Percentiles rank a stretch among this genome's conserved stretches.
These are phyloP conservation scores for Parasarocladium wereldwijsianum DNA, from an alignment of 2,329 filamentous ascomycete genomes.

Conservation along the genomic window DNA sequence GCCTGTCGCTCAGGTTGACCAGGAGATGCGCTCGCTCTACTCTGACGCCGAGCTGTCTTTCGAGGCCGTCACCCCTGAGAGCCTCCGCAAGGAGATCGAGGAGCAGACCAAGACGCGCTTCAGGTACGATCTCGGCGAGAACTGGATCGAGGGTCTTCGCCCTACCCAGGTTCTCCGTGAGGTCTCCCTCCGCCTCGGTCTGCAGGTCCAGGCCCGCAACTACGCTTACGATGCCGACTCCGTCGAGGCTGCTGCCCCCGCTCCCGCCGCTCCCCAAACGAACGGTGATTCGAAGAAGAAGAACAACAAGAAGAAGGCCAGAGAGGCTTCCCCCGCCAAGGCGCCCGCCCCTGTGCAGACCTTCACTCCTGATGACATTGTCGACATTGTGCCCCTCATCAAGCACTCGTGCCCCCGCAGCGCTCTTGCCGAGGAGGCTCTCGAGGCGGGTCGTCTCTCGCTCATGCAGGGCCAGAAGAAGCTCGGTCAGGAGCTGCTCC, in stretches of 20 bases:
- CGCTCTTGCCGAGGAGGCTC: conserved; percentile 80
- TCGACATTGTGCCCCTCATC: conserved; percentile 86
- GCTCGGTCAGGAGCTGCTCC: conserved; percentile 82
- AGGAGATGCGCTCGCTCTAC: conserved; percentile 60
- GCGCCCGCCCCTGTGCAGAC: conserved; percentile 20
- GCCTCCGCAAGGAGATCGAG: conserved; percentile 53
- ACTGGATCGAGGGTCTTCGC: conserved; percentile 55
- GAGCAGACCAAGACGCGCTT: conserved; percentile 60
- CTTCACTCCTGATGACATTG: conserved; percentile 71
- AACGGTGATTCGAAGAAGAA: conserved; percentile 36
- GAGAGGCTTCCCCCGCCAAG: conserved; percentile 36
- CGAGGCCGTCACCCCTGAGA: conserved; percentile 61
- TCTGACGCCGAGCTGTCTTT: conserved; percentile 71
- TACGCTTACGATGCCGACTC: conserved; percentile 22
- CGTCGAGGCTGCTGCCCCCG: conserved; percentile 21
- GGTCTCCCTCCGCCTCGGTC: conserved; percentile 72
- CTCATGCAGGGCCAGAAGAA: conserved; percentile 90
- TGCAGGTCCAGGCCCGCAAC: conserved; percentile 68
- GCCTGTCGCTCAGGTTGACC: conserved; percentile 65
- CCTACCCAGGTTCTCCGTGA: conserved; percentile 80
- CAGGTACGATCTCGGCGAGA: conserved; percentile 54
- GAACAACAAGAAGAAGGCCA: conserved; percentile 47
- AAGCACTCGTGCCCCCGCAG: conserved; percentile 92
- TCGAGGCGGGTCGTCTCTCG: conserved; percentile 94
- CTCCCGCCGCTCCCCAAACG: conserved; percentile 11